Evolutionary conservation across 2,329 filamentous ascomycete species (phyloP), one percentile per base, ranked within the genome.

Genomic region (Curvularia verruculosa): DNA sequence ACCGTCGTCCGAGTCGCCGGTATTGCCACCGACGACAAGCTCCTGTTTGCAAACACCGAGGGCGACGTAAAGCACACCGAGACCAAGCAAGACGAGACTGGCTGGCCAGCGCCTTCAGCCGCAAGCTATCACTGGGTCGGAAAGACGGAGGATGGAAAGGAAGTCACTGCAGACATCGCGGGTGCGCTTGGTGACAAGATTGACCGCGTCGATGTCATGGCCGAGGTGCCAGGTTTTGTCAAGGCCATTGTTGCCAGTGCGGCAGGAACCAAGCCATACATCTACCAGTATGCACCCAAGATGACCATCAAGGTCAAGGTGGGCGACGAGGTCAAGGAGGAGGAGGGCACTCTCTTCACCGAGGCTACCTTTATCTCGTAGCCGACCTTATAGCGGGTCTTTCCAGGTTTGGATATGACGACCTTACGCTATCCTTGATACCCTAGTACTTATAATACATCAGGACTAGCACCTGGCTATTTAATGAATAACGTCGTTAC

Each of bases 311-410:
- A 95, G 82, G 71, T 99, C 67, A 95, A 93, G 78, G 83, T 94
- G 62, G 92, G 90, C 47, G 92, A 92, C 56, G 83, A 91, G 69
- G 89, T 93, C 69, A 85, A 87, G 60, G 82, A 83, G 18, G 94
- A 98, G 77, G 82, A 92, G 72, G 95, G 95, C 46, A 81, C 79
- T 45, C 79, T 96, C 52, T 96, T 96, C 79, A 87, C 85, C 55
- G 95, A 99, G 80, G 92, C 95, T 2, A 97, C 93, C n/a, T 99
- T 98, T 81, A 96, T 99, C 78, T 92, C 89, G 50, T 89, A 73
- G 76, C 63, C 52, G 44, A 96, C 99, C 78, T 92, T 89, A 50
- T 89, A 73, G 76, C 63, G 53, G 44, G n/a, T 44, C 21, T 45
- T 24, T 44, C 26, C 37, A 43, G 47, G 46, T 13, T 64, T 63